Evolutionary conservation across 768 basidiomycete genomes (phyloP).

Genomic region (Mycena crocata): DNA sequence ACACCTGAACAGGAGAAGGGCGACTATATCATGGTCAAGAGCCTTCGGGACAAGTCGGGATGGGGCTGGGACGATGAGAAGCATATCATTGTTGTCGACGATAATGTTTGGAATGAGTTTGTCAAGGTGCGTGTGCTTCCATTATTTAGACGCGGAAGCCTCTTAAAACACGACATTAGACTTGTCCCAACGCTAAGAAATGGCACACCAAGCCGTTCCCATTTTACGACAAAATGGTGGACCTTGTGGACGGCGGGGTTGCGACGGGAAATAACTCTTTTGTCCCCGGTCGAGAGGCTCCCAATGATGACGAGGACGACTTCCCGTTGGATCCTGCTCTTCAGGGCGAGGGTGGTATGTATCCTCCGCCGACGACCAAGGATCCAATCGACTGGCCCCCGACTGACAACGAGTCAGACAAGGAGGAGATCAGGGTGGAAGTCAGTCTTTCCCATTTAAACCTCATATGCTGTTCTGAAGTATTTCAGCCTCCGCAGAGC

Average conservation of each 20-base stretch:
- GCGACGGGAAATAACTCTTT: not conserved
- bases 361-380: not conserved
- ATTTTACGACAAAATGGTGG: not conserved
- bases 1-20: not conserved
- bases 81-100: not conserved
- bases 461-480: not conserved
- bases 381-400: not conserved
- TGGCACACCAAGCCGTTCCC: not conserved
- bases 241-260: not conserved
- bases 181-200: not conserved
- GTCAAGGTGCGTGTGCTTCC: not conserved
- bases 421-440: not conserved
- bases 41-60: not conserved
- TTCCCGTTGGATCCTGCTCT: not conserved
- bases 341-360: not conserved
- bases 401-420: not conserved
- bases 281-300: not conserved
- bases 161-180: not conserved
- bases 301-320: not conserved
- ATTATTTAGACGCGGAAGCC: not conserved
- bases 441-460: not conserved
- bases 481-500: not conserved
- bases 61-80: not conserved
- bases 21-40: not conserved
- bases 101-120: not conserved